A percentile compares a stretch with the other conserved stretches of the same genome.
Evolutionary conservation across 1,284 basidiomycete species (phyloP).

Genomic region (Apiotrichum veenhuisii): DNA sequence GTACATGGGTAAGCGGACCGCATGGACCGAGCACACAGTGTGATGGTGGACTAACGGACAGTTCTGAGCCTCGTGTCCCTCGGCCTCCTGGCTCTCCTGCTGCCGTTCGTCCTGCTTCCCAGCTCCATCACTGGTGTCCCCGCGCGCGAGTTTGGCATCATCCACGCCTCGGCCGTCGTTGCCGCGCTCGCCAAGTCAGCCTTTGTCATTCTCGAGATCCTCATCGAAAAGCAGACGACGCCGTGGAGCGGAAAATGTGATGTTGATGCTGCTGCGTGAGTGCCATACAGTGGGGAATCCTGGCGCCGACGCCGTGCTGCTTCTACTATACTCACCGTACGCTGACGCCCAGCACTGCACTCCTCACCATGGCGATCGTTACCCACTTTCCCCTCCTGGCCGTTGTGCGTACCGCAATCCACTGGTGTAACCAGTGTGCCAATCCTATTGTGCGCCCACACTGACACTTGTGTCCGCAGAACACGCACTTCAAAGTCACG

Average conservation of each 20-base stretch:
- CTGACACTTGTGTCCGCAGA: too few species aligned
- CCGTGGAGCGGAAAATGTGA: not conserved
- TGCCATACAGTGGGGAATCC: too few species aligned
- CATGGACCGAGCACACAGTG: not conserved
- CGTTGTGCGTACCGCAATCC: not conserved
- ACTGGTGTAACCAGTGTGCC: not conserved
- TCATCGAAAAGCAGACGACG: not conserved
- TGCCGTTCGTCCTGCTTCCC: not conserved
- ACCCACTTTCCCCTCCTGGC: not conserved
- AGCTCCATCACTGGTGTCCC: not conserved
- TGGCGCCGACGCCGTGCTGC: too few species aligned
- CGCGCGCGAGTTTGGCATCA: not conserved
- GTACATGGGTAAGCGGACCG: not conserved
- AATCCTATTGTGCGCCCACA: not conserved
- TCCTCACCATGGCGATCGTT: not conserved
- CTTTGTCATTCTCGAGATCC: not conserved
- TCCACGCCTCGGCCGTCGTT: not conserved
- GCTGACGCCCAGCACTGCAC: not conserved
- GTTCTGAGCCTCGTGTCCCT: not conserved
- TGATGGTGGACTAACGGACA: not conserved
- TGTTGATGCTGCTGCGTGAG: not conserved
- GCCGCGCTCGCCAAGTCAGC: not conserved
- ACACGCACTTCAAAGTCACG: conserved; percentile 1
- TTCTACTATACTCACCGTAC: too few species aligned
- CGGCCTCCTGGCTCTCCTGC: not conserved